phyloP scores from a whole-genome alignment of 305 asterid species.

The Fraxinus dipetala region DNA sequence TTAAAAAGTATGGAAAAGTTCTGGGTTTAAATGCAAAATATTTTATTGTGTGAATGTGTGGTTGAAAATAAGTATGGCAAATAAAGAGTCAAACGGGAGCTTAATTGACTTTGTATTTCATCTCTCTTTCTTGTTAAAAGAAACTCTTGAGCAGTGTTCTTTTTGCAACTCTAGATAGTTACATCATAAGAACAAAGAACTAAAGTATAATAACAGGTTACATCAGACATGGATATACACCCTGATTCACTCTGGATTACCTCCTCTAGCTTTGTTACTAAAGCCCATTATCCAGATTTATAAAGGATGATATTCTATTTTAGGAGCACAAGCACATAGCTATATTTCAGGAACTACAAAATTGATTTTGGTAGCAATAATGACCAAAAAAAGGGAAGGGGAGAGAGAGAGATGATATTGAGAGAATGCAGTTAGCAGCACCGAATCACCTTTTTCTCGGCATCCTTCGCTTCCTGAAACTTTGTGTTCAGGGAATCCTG shows the following conservation, averaged over 20 bases:
- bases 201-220: neutral
- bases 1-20: neutral
- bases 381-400: neutral
- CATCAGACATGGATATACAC: neutral
- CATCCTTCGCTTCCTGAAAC: conserved; percentile 88
- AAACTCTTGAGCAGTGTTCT: neutral
- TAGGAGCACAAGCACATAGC: neutral
- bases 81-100: neutral
- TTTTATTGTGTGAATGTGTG: neutral
- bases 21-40: neutral
- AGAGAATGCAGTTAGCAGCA: conserved; percentile 25
- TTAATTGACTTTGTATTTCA: neutral
- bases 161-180: neutral
- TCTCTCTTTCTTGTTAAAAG: neutral
- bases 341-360: neutral
- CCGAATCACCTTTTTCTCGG: conserved; percentile 75
- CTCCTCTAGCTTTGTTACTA: conserved; percentile 4
- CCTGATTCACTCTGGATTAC: conserved; percentile 2
- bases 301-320: neutral
- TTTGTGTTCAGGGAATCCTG: conserved; percentile 72
- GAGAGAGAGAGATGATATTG: neutral
- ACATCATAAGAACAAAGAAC: neutral
- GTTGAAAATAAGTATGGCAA: neutral
- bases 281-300: neutral
- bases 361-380: conserved; percentile 15